Percentiles rank a stretch among this genome's conserved stretches.
phyloP scores from a whole-genome alignment of 2,329 filamentous ascomycete species.

The Microdochium trichocladiopsis region DNA sequence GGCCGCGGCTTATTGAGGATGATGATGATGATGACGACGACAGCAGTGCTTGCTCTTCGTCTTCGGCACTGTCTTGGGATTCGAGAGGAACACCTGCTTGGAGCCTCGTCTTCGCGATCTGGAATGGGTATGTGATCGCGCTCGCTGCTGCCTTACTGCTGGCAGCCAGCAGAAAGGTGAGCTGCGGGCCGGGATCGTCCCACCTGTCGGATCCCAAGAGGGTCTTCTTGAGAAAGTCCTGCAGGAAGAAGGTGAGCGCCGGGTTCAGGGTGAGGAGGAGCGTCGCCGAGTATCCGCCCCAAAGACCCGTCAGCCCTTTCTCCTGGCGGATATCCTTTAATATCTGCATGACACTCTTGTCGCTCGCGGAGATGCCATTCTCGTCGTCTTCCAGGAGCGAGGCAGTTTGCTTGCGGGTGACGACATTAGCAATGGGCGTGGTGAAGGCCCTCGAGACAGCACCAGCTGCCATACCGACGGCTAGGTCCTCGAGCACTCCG shows the following conservation, averaged over 20 bases:
- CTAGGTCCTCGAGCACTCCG: slow-evolving; percentile 63
- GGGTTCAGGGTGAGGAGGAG: slow-evolving; percentile 80
- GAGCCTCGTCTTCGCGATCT: slow-evolving; percentile 73
- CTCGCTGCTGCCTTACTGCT: slow-evolving; percentile 73
- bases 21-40: no score
- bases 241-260: slow-evolving; percentile 77
- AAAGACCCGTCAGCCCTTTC: slow-evolving; percentile 69
- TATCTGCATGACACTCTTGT: slow-evolving; percentile 46
- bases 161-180: slow-evolving; percentile 54
- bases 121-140: slow-evolving; percentile 76
- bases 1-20: no score
- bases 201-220: slow-evolving; percentile 41
- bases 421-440: slow-evolving; percentile 74
- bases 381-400: slow-evolving; percentile 20
- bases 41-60: no score
- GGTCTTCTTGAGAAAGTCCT: slow-evolving; percentile 60
- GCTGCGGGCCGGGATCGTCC: slow-evolving; percentile 17
- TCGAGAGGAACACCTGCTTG: slow-evolving; percentile 48
- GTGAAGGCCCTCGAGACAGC: slow-evolving; percentile 70
- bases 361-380: slow-evolving; percentile 13
- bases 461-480: slow-evolving; percentile 66
- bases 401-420: slow-evolving; percentile 73
- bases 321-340: slow-evolving; percentile 57
- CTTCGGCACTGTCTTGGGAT: slow-evolving; percentile 11
- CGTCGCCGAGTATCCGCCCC: slow-evolving; percentile 80